Conservation (phyloP, 768 basidiomycete species). For the Mycena galericulata region DNA sequence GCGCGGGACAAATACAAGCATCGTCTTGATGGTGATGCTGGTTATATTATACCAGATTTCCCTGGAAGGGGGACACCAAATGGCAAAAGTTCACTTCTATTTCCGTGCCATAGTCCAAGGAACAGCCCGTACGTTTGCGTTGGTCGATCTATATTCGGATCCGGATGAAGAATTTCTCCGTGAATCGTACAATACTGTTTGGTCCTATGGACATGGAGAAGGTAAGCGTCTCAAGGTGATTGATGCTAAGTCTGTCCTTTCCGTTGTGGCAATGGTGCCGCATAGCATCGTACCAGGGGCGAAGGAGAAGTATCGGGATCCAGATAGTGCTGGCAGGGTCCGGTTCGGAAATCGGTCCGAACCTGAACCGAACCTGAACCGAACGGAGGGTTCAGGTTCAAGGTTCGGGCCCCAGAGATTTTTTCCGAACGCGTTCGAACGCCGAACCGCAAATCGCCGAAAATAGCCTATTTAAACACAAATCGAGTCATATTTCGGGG, state of each 20-base stretch:
- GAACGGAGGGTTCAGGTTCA: too few species aligned
- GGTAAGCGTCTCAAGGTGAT: not conserved
- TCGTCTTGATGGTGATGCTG: not conserved
- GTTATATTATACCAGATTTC: too few species aligned
- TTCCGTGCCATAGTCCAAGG: not conserved
- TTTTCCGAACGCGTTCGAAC: too few species aligned
- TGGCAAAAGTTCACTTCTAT: not conserved
- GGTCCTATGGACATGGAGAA: not conserved
- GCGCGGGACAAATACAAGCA: slow-evolving; percentile 31
- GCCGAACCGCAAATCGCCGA: too few species aligned
- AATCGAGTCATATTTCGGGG: too few species aligned
- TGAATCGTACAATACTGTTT: not conserved
- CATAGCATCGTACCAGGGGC: too few species aligned
- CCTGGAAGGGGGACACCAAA: not conserved
- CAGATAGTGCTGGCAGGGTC: too few species aligned
- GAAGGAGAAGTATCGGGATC: too few species aligned
- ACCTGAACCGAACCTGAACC: too few species aligned
- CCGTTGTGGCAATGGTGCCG: slow-evolving; percentile 7
- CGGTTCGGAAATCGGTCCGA: too few species aligned
- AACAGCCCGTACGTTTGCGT: not conserved
- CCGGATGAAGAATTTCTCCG: not conserved
- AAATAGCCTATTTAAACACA: too few species aligned
- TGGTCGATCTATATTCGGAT: not conserved
- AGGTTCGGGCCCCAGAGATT: too few species aligned
- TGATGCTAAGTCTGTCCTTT: not conserved